Base-by-base conservation (phyloP, 805 yeast genomes). In the Metschnikowia noctiluminum region DNA sequence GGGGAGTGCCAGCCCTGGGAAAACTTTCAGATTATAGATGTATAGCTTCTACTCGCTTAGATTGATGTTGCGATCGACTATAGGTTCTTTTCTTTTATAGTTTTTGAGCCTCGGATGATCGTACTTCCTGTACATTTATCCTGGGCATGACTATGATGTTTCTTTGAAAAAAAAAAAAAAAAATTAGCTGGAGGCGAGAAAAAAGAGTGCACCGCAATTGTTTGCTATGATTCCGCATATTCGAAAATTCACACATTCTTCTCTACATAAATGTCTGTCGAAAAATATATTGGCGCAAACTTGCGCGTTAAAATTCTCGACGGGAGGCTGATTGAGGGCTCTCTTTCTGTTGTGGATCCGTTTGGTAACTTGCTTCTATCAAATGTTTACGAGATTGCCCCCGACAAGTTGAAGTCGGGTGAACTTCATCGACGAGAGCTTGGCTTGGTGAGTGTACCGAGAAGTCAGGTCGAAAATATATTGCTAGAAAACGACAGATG, bases 331-430 rank as follows among this genome's bases (percentile, higher is more conserved):
- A 50, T 73, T n/a, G 70, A 66, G 15, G 78, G 78, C 1, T 52
- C 66, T 2, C 59, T 73, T 41, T 64, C 74, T 0, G 76, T 65
- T 1, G 64, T 72, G 13, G 78, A 73, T 50, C 75, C 76, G 1
- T 73, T 70, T 57, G 78, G 78, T 4, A 71, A 73, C 52, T 48
- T 73, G 40, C 58, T 73, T 11, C 45, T 73, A 42, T 60, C 68
- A n/a, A 63, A 70, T 45, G 69, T 64, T 7, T 57, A 46, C 41
- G 78, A 73, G 49, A 63, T 62, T 12, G 62, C 71, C 0, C 45
- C 35, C 4, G 74, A 69, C 48, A 58, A 51, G 39, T 43, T 70
- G 15, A 53, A 63, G 40, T 43, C 53, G 2, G 41, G 52, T 4
- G 52, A 47, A 12, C n/a, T 42, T 13, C 71, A 66, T 46, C 48